These are phyloP conservation scores for Leishmania major DNA, from an alignment of 208 protist species.

Conservation along the genomic window DNA sequence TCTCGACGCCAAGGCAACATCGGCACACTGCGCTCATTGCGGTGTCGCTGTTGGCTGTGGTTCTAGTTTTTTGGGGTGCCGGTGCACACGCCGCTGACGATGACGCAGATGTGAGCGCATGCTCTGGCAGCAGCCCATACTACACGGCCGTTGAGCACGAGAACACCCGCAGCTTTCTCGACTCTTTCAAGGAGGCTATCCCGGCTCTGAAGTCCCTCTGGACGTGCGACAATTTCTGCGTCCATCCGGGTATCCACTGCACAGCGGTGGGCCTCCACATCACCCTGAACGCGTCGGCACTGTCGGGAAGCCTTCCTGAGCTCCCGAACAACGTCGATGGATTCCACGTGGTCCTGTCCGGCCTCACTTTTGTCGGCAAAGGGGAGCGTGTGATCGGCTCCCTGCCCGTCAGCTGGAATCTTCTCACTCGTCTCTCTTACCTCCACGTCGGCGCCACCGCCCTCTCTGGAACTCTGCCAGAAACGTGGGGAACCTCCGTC, in stretches of 20 bases:
- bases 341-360: conserved; percentile 2
- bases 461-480: conserved; percentile 16
- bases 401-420: conserved; percentile 18
- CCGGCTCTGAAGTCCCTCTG: conserved; percentile 5
- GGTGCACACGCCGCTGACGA: neutral
- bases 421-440: neutral
- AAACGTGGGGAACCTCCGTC: neutral
- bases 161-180: conserved; percentile 17
- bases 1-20: neutral
- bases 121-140: conserved; percentile 16
- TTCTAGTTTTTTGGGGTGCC: conserved; percentile 1
- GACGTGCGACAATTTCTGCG: conserved; percentile 30
- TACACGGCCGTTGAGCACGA: conserved; percentile 15
- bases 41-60: conserved; percentile 11
- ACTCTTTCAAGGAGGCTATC: conserved; percentile 15
- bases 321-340: conserved; percentile 12
- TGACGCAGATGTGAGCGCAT: neutral
- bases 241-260: conserved; percentile 9
- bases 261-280: neutral
- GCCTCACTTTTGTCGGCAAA: conserved; percentile 1
- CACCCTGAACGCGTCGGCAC: conserved; percentile 5
- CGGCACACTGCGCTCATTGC: neutral
- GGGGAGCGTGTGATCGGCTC: conserved; percentile 6
- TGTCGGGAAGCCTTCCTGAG: conserved; percentile 17
- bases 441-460: conserved; percentile 11